These are phyloP conservation scores for Tolypocladium album DNA, from an alignment of 2,329 filamentous ascomycete genomes.

Conservation along the genomic window DNA sequence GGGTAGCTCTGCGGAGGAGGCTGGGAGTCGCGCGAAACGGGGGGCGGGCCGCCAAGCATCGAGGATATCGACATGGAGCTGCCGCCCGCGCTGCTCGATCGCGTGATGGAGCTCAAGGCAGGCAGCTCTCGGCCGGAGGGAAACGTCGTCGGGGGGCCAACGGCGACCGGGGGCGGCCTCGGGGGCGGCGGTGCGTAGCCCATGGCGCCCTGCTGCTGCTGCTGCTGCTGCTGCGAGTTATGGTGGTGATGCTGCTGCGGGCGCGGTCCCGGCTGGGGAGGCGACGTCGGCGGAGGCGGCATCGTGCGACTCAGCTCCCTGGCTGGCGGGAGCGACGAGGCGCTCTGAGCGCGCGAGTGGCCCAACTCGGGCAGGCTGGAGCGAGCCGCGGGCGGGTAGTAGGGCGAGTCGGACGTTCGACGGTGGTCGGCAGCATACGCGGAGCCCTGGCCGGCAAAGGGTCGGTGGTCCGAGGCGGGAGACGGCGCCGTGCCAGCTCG, in stretches of 20 bases:
- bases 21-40: slow-evolving; percentile 30
- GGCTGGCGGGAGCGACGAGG: slow-evolving; percentile 31
- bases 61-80: slow-evolving; percentile 53
- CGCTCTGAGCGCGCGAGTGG: slow-evolving; percentile 31
- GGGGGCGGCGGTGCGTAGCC: slow-evolving; percentile 35
- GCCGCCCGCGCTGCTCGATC: slow-evolving; percentile 32
- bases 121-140: slow-evolving; percentile 41
- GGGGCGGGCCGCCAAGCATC: slow-evolving; percentile 43
- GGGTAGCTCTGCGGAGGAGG: slow-evolving; percentile 30
- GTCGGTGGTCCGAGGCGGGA: slow-evolving; percentile 1
- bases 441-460: slow-evolving; percentile 5
- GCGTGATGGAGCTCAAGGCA: slow-evolving; percentile 36
- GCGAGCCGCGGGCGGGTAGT: slow-evolving; percentile 22
- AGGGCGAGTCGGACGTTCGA: slow-evolving; percentile 32
- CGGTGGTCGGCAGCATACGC: slow-evolving; percentile 22
- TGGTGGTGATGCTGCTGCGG: slow-evolving; percentile 17
- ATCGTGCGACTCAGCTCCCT: slow-evolving; percentile 28
- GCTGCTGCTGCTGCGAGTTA: slow-evolving; percentile 13
- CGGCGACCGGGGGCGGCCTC: slow-evolving; percentile 29
- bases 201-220: slow-evolving; percentile 21
- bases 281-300: slow-evolving; percentile 33
- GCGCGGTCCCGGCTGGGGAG: slow-evolving; percentile 23
- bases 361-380: slow-evolving; percentile 19
- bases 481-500: slow-evolving; percentile 3
- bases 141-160: slow-evolving; percentile 33